phyloP scores from a whole-genome alignment of 805 yeast species.

The Blastobotrys chiropterorum region DNA sequence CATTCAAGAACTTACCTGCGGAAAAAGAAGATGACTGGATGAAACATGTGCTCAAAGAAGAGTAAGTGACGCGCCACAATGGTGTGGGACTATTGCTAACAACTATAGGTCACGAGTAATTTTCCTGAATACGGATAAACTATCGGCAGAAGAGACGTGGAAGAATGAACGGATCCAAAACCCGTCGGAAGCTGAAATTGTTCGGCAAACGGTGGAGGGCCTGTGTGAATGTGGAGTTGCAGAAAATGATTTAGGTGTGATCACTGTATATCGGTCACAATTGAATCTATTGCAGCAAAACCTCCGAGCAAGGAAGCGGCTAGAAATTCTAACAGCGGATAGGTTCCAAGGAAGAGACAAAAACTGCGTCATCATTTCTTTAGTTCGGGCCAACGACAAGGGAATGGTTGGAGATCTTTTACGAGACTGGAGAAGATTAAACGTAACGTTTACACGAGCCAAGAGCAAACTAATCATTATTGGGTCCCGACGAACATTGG shows the following conservation, averaged over 20 bases:
- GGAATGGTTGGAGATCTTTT: conserved; percentile 68
- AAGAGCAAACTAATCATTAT: conserved; percentile 73
- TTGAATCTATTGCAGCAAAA: conserved; percentile 40
- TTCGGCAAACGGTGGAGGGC: conserved; percentile 55
- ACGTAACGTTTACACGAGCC: conserved; percentile 93
- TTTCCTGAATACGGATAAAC: conserved; percentile 71
- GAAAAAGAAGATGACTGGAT: conserved; percentile 44
- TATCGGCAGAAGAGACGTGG: conserved; percentile 50
- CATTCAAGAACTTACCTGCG: conserved; percentile 3
- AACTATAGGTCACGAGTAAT: conserved; percentile 42
- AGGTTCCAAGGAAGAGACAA: conserved; percentile 95
- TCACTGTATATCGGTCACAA: conserved; percentile 86
- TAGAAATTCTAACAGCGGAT: conserved; percentile 90
- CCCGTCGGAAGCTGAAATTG: conserved; percentile 60
- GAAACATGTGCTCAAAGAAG: conserved; percentile 44
- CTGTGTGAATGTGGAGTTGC: conserved; percentile 55
- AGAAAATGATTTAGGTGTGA: conserved; percentile 65
- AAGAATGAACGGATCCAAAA: conserved; percentile 69
- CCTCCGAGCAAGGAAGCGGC: conserved; percentile 31
- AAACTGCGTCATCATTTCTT: conserved; percentile 80
- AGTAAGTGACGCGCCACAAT: conserved; percentile 33
- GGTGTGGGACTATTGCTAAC: neutral
- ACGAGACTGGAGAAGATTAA: conserved; percentile 84
- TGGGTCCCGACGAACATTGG: conserved; percentile 67
- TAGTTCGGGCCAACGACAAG: conserved; percentile 73